Base-by-base conservation (phyloP, 1,284 basidiomycete species). In the Ustilago vetiveriae region DNA sequence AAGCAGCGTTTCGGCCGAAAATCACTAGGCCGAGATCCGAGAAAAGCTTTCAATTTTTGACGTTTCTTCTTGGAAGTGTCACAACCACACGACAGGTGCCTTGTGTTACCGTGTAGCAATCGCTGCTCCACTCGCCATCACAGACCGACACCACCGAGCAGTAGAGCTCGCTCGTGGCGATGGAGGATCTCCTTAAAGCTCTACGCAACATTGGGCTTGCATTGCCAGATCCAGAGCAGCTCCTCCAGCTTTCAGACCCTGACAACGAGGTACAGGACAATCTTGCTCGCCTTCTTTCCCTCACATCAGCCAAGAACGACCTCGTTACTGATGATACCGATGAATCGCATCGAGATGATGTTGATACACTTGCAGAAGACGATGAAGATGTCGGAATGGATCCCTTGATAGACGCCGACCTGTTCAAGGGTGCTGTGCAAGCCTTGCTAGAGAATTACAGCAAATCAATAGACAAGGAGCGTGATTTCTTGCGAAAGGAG, bases 101-200 rank as follows among this genome's bases (percentile, higher is more conserved):
- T 26, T 19, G 24, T 35, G 29, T 6, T 30, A 29, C 32, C 29
- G 30, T 44, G 33, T 13, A 23, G 7, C 36, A 21, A 21, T 1
- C 14, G 13, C n/a, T 21, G 2, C 35, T 43, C 11, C 23, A 14
- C 2, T n/a, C 22, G 3, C 21, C 14, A 22, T 14, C 17, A 17
- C n/a, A 37, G 3, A 8, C 3, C 8, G 8, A 9, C 17, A 21
- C 17, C 5, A n/a, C 33, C n/a, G n/a, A n/a, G n/a, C n/a, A n/a
- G n/a, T n/a, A n/a, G n/a, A 37, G 21, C 27, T 6, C 4, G 3
- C 5, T 19, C 19, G 16, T 9, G 9, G 32, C 2, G 14, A 81
- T 81, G 80, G 80, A 81, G 43, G 76, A 78, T 35, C 66, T 80
- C 24, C 44, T 81, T 40, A 73, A 69, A 16, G 75, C 76, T 21